These are phyloP conservation scores for Entomortierella lignicola DNA, from an alignment of 192 early-diverging fungal genomes.

Conservation along the genomic window DNA sequence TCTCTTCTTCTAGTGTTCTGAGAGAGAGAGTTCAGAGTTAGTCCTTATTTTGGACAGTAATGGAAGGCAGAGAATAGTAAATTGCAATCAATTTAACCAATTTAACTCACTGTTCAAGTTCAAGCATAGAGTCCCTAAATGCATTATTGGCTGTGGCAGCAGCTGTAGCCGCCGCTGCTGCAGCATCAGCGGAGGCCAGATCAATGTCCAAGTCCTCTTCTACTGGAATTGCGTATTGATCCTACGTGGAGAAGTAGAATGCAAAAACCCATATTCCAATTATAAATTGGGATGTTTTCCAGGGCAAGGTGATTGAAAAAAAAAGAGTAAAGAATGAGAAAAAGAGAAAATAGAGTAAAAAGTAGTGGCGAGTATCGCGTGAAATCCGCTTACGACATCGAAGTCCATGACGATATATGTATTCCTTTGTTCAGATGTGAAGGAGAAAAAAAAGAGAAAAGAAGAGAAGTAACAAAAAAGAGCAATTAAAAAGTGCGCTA, in stretches of 20 bases:
- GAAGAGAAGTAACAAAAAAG: background rate
- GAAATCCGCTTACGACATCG: slow-evolving; percentile 27
- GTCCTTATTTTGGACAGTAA: too few relatives aligned
- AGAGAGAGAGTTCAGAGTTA: background rate
- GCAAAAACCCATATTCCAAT: too few relatives aligned
- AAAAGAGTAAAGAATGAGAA: background rate
- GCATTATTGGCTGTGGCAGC: background rate
- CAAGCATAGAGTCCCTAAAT: slow-evolving; percentile 28
- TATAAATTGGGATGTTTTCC: too few relatives aligned
- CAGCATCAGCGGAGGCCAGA: background rate
- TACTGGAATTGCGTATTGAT: slow-evolving; percentile 27
- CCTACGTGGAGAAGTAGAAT: background rate
- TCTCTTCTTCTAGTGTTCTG: slow-evolving; percentile 33
- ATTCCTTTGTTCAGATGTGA: background rate
- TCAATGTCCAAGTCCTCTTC: slow-evolving; percentile 40
- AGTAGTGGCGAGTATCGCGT: background rate
- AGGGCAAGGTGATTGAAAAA: too few relatives aligned
- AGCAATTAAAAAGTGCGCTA: too few relatives aligned
- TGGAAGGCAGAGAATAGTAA: background rate
- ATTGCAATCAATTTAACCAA: background rate
- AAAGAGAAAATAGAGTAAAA: background rate
- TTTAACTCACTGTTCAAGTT: slow-evolving; percentile 36
- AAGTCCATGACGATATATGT: slow-evolving; percentile 28
- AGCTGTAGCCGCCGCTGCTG: background rate
- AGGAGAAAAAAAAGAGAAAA: background rate